Evolutionary conservation across 2,329 filamentous ascomycete genomes (phyloP).

Genomic region (Botrytis paeoniae): DNA sequence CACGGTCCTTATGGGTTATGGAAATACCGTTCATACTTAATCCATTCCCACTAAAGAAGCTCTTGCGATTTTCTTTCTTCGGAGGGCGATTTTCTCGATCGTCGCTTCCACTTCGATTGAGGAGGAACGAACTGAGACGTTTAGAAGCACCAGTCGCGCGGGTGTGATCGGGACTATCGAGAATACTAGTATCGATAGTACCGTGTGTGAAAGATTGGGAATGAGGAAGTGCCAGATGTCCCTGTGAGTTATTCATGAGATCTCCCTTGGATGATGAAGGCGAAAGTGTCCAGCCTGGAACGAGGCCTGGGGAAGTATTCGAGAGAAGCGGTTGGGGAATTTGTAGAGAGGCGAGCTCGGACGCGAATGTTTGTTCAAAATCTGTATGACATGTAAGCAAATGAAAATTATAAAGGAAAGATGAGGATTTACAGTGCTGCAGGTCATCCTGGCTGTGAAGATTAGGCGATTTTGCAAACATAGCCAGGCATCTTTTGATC

Average conservation of each 20-base stretch:
- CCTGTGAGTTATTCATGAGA: conserved; percentile 25
- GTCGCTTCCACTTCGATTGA: conserved; percentile 1
- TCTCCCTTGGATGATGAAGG: conserved; percentile 15
- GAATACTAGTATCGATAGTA: conserved; percentile 30
- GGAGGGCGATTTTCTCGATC: conserved; percentile 1
- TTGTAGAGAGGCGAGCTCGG: conserved; percentile 62
- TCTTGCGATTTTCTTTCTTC: conserved; percentile 16
- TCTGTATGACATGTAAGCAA: conserved; percentile 42
- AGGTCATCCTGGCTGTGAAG: conserved; percentile 60
- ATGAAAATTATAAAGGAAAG: not conserved
- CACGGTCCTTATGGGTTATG: conserved; percentile 12
- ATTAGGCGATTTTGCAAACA: conserved; percentile 60
- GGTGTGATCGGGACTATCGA: conserved; percentile 26
- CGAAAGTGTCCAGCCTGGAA: conserved; percentile 39
- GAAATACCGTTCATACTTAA: conserved; percentile 19
- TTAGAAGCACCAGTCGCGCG: conserved; percentile 18
- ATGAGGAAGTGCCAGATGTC: conserved; percentile 20
- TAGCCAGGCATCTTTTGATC: conserved; percentile 75
- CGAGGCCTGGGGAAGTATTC: conserved; percentile 39
- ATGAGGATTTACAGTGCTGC: conserved; percentile 54
- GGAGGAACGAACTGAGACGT: conserved; percentile 17
- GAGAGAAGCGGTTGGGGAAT: conserved; percentile 46
- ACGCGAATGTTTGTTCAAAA: conserved; percentile 61
- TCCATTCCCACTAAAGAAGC: conserved; percentile 21
- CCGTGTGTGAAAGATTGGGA: conserved; percentile 29